These are phyloP conservation scores for Phytophthora kernoviae DNA, from an alignment of 352 stramenopile species.

Conservation along the genomic window DNA sequence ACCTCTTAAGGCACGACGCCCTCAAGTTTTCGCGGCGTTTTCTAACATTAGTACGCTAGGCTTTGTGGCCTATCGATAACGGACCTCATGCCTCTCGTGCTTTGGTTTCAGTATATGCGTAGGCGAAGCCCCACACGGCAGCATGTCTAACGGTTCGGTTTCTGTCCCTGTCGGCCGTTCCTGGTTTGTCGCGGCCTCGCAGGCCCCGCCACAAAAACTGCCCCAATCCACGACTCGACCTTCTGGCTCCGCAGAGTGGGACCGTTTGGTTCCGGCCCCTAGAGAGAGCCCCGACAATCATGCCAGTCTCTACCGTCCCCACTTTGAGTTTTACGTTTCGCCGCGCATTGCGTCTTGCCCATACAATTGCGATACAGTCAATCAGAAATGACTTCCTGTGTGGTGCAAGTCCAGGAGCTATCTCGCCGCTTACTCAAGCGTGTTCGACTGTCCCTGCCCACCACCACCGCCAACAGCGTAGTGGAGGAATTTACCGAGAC, in stretches of 20 bases:
- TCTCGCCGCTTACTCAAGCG: slow-evolving; percentile 48
- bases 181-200: slow-evolving; percentile 29
- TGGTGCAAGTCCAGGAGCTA: slow-evolving; percentile 48
- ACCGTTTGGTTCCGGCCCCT: slow-evolving; percentile 8
- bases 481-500: slow-evolving; percentile 28
- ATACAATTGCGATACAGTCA: slow-evolving; percentile 1
- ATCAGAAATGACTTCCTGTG: slow-evolving; percentile 57
- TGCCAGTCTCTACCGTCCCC: slow-evolving; percentile 17
- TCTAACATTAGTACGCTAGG: too few species aligned
- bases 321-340: slow-evolving; percentile 40
- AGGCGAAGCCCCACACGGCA: slow-evolving; percentile 4
- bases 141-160: slow-evolving; percentile 18
- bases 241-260: slow-evolving; percentile 26
- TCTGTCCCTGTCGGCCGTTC: slow-evolving; percentile 34
- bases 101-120: slow-evolving; percentile 30
- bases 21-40: background rate
- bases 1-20: too few species aligned
- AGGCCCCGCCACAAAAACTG: slow-evolving; percentile 26
- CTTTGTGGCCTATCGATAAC: slow-evolving; percentile 4
- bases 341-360: slow-evolving; percentile 10
- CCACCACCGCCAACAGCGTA: slow-evolving; percentile 8
- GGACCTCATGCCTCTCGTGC: slow-evolving; percentile 20
- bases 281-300: slow-evolving; percentile 4
- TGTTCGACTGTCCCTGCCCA: slow-evolving; percentile 39
- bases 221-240: slow-evolving; percentile 31